phyloP scores from a whole-genome alignment of 2,329 filamentous ascomycete genomes.

The Apiospora koreana region DNA sequence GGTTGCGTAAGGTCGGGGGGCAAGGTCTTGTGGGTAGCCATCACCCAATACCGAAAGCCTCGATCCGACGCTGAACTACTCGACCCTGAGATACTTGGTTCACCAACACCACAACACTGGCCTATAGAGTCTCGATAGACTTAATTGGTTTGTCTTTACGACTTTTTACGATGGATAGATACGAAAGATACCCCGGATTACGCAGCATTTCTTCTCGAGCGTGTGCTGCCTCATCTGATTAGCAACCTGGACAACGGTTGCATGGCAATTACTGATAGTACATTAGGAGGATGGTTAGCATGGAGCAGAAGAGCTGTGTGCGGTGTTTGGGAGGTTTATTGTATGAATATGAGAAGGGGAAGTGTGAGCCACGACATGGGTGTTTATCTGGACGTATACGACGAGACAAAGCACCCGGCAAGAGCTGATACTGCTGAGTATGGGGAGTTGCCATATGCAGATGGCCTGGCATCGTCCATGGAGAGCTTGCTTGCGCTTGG shows the following conservation, averaged over 20 bases:
- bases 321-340: slow-evolving; percentile 4
- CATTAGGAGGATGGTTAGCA: background rate
- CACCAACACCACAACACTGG: background rate
- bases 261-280: background rate
- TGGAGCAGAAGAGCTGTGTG: background rate
- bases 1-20: background rate
- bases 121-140: background rate
- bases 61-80: slow-evolving; percentile 8
- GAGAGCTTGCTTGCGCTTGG: background rate
- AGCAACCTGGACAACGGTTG: background rate
- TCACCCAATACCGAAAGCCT: background rate
- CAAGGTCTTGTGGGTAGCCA: slow-evolving; percentile 8
- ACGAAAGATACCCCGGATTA: slow-evolving; percentile 1
- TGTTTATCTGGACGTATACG: background rate
- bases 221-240: background rate
- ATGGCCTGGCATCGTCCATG: background rate
- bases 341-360: background rate
- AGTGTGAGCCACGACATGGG: background rate
- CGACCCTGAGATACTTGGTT: background rate
- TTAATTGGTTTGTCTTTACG: slow-evolving; percentile 1
- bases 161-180: slow-evolving; percentile 6
- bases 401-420: background rate
- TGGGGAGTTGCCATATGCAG: background rate
- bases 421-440: background rate
- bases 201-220: background rate